Base-by-base conservation (phyloP, 805 yeast species). In the Candida orba region DNA sequence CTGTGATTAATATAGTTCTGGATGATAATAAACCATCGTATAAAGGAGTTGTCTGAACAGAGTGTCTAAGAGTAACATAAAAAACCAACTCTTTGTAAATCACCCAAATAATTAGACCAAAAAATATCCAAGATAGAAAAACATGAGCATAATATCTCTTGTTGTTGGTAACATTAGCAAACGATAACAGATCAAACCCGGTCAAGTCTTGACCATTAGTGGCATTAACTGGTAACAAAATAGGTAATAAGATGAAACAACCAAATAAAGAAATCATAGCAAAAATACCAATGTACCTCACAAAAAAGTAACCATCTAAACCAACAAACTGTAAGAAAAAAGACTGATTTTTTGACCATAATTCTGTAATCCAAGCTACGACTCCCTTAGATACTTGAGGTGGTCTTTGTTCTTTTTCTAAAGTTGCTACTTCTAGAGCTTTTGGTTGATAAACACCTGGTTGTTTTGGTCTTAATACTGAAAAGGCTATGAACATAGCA, bases 391-490 rank as follows among this genome's bases (percentile, higher is more conserved):
- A 51, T 1, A 51, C 54, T 22, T 45, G 43, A 10, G 58, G 59
- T 15, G 59, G 57, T 18, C 45, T 39, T 37, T 50, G 46, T 10
- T 53, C 50, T 33, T 49, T 38, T 5, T 86, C 80, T 17, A 85
- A 70, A 4, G 84, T 80, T 4, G 74, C 79, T 9, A 68, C 47
- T 23, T 62, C 64, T 67, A 78, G 65, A 1, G 86, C 68, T 54
- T 91, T 81, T 18, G 96, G 96, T 50, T 88, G 82, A 61, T 93
- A 91, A 30, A 88, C 82, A 41, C 89, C 69, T 54, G 72, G 76
- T 61, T 81, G 73, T 51, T 67, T 74, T 38, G 81, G 72, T 52
- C 97, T 70, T 43, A 93, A 57, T 1, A 76, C 23, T 10, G 88
- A 52, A 63, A 91, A 93, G 10, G 64, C 47, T 4, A 81, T 66